A percentile compares a stretch with the other conserved stretches of the same genome.
These are phyloP conservation scores for Grigorovia humatica DNA, from an alignment of 805 yeast species.

Conservation along the genomic window DNA sequence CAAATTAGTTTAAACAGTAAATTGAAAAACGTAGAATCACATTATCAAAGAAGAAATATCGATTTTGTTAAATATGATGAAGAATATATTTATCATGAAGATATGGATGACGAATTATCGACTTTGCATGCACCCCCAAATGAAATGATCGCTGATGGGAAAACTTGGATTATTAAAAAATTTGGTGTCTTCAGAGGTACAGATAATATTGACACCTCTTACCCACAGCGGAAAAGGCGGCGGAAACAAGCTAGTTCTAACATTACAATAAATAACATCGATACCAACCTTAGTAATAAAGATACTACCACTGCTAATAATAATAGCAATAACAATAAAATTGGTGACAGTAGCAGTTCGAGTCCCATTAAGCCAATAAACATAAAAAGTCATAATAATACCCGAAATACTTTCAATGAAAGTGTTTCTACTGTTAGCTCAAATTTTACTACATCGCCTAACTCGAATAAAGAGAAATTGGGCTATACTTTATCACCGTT, in stretches of 20 bases:
- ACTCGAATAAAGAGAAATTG: not conserved
- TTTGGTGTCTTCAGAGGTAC: slow-evolving; percentile 60
- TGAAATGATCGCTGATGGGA: slow-evolving; percentile 30
- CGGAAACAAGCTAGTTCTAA: not conserved
- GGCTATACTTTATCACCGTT: not conserved
- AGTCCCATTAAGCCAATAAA: not conserved
- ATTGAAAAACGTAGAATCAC: slow-evolving; percentile 32
- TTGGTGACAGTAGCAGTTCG: not conserved
- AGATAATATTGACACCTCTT: slow-evolving; percentile 16
- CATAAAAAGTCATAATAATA: not conserved
- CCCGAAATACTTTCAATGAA: not conserved
- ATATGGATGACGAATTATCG: slow-evolving; percentile 60
- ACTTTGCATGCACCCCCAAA: slow-evolving; percentile 38
- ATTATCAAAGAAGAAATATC: slow-evolving; percentile 58
- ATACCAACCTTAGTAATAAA: not conserved
- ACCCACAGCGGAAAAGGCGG: slow-evolving; percentile 11
- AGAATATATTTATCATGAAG: slow-evolving; percentile 72
- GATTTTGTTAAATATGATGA: slow-evolving; percentile 67
- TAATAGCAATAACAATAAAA: too few species aligned
- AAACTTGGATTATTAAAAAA: slow-evolving; percentile 57
- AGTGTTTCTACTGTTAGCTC: not conserved
- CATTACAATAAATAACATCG: not conserved
- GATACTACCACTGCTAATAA: too few species aligned
- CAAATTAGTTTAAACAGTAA: slow-evolving; percentile 6
- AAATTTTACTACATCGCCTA: not conserved